Conservation (phyloP, 176 grass and related monocot genomes). For the Carex pumila region DNA sequence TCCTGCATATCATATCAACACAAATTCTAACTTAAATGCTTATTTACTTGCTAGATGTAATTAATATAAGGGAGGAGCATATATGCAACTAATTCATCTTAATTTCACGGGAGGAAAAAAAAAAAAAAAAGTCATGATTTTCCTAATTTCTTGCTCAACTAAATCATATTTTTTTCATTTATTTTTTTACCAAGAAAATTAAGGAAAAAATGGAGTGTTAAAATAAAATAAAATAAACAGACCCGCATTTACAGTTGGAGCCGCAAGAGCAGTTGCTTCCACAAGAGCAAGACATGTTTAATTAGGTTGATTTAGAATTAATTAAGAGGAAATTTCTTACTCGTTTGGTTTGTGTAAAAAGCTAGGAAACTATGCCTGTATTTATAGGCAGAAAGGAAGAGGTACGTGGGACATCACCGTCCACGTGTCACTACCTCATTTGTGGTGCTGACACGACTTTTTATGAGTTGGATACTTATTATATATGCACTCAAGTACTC, state of each 20-base stretch:
- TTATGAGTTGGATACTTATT: too few species aligned
- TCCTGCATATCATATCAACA: background rate
- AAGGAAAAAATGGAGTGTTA: too few species aligned
- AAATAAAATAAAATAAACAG: background rate
- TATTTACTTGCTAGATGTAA: too few species aligned
- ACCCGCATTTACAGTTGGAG: conserved; percentile 11
- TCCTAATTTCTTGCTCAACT: too few species aligned
- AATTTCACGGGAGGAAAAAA: too few species aligned
- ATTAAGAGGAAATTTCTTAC: background rate
- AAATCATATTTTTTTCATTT: too few species aligned
- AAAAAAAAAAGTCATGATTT: too few species aligned
- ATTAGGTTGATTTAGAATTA: background rate
- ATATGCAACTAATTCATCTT: too few species aligned
- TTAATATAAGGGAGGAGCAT: too few species aligned
- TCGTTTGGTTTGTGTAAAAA: background rate
- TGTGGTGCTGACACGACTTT: background rate
- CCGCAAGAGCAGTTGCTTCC: conserved; percentile 16
- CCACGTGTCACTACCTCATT: background rate
- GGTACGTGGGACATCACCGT: background rate
- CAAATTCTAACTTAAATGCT: background rate
- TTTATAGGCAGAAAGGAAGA: conserved; percentile 7
- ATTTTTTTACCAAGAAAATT: too few species aligned
- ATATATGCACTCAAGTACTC: too few species aligned
- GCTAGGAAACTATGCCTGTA: background rate
- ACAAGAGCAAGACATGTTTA: conserved; percentile 13